phyloP scores from a whole-genome alignment of 2,329 filamentous ascomycete species.

The Capronia coronata region DNA sequence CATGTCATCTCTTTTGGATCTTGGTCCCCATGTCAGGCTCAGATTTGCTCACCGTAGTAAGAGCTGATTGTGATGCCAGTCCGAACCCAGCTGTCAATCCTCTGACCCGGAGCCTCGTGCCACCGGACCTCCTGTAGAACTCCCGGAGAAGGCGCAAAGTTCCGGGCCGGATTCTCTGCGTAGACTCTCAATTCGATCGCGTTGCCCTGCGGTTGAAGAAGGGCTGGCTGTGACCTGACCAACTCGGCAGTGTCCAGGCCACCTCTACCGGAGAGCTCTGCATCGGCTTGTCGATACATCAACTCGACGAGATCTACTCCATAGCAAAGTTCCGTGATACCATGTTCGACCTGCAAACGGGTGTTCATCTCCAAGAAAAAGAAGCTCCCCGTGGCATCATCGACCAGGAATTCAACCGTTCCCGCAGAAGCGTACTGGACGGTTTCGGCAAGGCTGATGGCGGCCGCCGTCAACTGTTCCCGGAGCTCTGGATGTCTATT shows the following conservation, averaged over 20 bases:
- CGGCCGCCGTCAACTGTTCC: background rate
- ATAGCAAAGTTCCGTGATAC: conserved; percentile 53
- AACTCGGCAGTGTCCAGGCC: conserved; percentile 37
- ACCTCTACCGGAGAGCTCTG: conserved; percentile 39
- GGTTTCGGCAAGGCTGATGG: background rate
- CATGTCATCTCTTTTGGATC: too few relatives aligned
- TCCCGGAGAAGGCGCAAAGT: conserved; percentile 55
- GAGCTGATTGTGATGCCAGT: conserved; percentile 51
- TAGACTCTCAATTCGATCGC: conserved; percentile 52
- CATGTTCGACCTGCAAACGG: conserved; percentile 45
- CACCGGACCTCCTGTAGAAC: conserved; percentile 53
- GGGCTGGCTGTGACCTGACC: conserved; percentile 40
- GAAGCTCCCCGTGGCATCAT: conserved; percentile 72
- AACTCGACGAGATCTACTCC: conserved; percentile 49
- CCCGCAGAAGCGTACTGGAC: conserved; percentile 72
- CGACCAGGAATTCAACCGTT: conserved; percentile 84
- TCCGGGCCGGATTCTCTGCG: conserved; percentile 52
- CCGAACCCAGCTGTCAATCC: conserved; percentile 60
- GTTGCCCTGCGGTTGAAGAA: conserved; percentile 37
- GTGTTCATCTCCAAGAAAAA: conserved; percentile 49
- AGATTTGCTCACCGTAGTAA: too few relatives aligned
- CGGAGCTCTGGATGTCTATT: background rate
- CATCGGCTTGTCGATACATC: conserved; percentile 51
- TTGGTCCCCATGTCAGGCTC: too few relatives aligned
- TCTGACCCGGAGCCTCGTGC: conserved; percentile 42